Evolutionary conservation across 495 filamentous ascomycete genomes (phyloP).

Genomic region (Aspergillus ellipticus): DNA sequence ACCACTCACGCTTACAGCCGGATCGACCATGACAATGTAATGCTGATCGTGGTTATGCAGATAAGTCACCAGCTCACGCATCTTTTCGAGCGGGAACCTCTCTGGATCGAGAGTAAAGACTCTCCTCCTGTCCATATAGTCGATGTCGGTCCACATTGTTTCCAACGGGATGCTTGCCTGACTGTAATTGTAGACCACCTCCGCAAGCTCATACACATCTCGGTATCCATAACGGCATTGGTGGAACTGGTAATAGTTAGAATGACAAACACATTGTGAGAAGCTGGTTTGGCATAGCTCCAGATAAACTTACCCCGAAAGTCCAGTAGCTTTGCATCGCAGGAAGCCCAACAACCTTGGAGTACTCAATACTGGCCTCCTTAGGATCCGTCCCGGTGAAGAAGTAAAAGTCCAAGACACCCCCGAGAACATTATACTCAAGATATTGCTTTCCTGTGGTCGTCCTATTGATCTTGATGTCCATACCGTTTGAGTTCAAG

Average conservation of each 20-base stretch:
- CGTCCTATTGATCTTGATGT: slow-evolving; percentile 72
- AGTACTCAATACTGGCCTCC: slow-evolving; percentile 71
- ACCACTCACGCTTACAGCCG: slow-evolving; percentile 56
- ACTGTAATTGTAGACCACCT: slow-evolving; percentile 77
- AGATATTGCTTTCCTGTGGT: slow-evolving; percentile 63
- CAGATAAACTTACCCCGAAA: slow-evolving; percentile 51
- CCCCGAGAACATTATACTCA: slow-evolving; percentile 80
- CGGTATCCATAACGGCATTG: slow-evolving; percentile 80
- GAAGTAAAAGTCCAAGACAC: slow-evolving; percentile 83
- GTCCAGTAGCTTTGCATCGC: slow-evolving; percentile 85
- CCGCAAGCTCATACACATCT: slow-evolving; percentile 74
- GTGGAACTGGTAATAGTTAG: slow-evolving; percentile 51
- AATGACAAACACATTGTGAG: not conserved
- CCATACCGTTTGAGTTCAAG: slow-evolving; percentile 83
- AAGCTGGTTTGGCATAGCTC: not conserved
- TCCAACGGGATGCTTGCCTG: slow-evolving; percentile 73
- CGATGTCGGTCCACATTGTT: slow-evolving; percentile 87
- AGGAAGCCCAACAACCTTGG: slow-evolving; percentile 62
- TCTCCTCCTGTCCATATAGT: slow-evolving; percentile 67
- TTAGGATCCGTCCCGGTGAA: slow-evolving; percentile 68
- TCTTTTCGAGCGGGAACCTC: slow-evolving; percentile 62
- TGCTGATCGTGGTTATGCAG: slow-evolving; percentile 73
- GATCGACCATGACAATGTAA: slow-evolving; percentile 87
- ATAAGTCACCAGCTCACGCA: slow-evolving; percentile 66
- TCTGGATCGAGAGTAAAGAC: slow-evolving; percentile 75